phyloP scores from a whole-genome alignment of 352 stramenopile genomes.

The Nothophytophthora sp. region DNA sequence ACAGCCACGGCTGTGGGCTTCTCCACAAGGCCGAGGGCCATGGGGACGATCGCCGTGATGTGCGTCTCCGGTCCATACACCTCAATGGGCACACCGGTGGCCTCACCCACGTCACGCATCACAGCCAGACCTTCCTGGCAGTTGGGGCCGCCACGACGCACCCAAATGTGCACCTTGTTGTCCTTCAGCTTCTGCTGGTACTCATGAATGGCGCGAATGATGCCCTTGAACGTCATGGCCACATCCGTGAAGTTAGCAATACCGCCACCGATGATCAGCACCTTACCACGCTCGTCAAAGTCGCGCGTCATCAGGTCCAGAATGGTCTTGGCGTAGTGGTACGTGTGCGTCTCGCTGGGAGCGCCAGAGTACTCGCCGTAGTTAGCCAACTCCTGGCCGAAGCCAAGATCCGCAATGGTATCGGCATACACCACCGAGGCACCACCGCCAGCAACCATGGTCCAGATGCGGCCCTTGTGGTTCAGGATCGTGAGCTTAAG shows the following conservation, averaged over 20 bases:
- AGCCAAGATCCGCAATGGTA: slow-evolving; percentile 96
- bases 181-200: slow-evolving; percentile 93
- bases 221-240: slow-evolving; percentile 96
- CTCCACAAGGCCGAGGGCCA: slow-evolving; percentile 91
- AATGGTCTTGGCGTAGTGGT: slow-evolving; percentile 97
- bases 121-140: slow-evolving; percentile 95
- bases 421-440: slow-evolving; percentile 97
- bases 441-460: slow-evolving; percentile 96
- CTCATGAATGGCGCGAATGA: slow-evolving; percentile 94
- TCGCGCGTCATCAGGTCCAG: slow-evolving; percentile 95
- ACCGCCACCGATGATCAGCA: slow-evolving; percentile 97
- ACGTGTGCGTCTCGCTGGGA: slow-evolving; percentile 96
- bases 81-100: slow-evolving; percentile 92
- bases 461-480: slow-evolving; percentile 95
- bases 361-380: slow-evolving; percentile 98
- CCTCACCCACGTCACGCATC: slow-evolving; percentile 91
- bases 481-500: slow-evolving; percentile 98
- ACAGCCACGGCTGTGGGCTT: slow-evolving; percentile 31
- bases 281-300: slow-evolving; percentile 90
- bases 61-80: slow-evolving; percentile 97
- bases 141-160: slow-evolving; percentile 95
- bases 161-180: slow-evolving; percentile 93
- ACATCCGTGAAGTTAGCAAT: slow-evolving; percentile 99
- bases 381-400: slow-evolving; percentile 94
- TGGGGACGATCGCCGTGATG: slow-evolving; percentile 94